phyloP scores from a whole-genome alignment of 139 green algal species.

The Chlamydomonas applanata region DNA sequence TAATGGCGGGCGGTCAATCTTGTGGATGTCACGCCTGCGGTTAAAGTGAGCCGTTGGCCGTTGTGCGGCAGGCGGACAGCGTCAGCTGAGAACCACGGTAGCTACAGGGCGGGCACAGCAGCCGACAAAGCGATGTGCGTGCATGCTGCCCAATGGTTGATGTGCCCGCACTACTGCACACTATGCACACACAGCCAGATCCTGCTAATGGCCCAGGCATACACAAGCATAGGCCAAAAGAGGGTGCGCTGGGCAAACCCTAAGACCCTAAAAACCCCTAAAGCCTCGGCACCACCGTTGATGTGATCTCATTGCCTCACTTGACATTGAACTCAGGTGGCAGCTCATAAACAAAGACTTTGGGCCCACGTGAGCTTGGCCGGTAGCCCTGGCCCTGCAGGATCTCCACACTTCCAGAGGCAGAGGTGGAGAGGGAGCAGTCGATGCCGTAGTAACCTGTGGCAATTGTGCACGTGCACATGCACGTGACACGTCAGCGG shows the following conservation, averaged over 20 bases:
- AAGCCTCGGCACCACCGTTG: background rate
- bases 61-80: background rate
- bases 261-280: background rate
- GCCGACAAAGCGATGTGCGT: too few relatives aligned
- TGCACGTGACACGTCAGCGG: too few relatives aligned
- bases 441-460: constrained; percentile 39
- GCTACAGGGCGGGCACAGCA: too few relatives aligned
- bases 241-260: too few relatives aligned
- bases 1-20: constrained; percentile 36
- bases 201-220: background rate
- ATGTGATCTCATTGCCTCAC: constrained; percentile 8
- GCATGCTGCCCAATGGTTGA: too few relatives aligned
- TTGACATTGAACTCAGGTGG: constrained; percentile 47
- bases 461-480: too few relatives aligned
- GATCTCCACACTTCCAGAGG: background rate
- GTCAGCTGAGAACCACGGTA: too few relatives aligned
- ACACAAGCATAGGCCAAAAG: background rate
- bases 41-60: background rate
- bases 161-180: too few relatives aligned
- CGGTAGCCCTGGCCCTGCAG: constrained; percentile 28
- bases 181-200: background rate
- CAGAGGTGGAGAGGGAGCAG: constrained; percentile 33
- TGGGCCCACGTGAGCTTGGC: constrained; percentile 19
- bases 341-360: constrained; percentile 40
- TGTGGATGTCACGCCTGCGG: constrained; percentile 36